Base-by-base conservation (phyloP, 371 early-diverging fungal species). In the Mucor mucedo region DNA sequence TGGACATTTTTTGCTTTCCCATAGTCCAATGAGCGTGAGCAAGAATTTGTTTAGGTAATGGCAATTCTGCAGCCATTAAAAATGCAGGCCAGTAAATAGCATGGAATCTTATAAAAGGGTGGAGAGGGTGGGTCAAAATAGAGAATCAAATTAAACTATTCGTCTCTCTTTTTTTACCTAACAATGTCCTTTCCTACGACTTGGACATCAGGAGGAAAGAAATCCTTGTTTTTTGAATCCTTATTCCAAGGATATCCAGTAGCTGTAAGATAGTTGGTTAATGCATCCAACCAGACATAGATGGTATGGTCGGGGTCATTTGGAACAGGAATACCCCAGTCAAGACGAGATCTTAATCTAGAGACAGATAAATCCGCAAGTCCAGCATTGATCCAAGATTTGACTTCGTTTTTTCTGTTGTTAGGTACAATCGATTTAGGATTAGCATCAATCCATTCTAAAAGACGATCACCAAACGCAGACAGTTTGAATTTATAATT, bases 211-310 rank as follows among this genome's bases (percentile, higher is more conserved):
- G 94, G 91, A 1, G 95, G 93, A 84, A 93, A 94, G 7, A 73
- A 84, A 47, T 71, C 66, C 28, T 70, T 70, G 11, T 61, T 45
- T 5, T 29, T 13, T 2, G 48, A 28, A 35, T 68, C 65, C 33
- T 61, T 54, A 27, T 55, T 54, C 89, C 90, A 88, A 11, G 96
- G 95, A 69, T 87, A 96, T 10, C 94, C 94, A 44, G 89, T 82
- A 0, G 90, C 92, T 0, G 97, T 96, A 28, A 95, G 73, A 70
- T 98, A 98, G 70, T 96, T 97, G 54, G 91, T 86, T 28, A 98
- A 83, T 2, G 98, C 98, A 67, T 98, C 98, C 49, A 98, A 77
- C 98, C 98, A 98, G 14, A 98, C 98, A 70, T 98, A 98, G 39
- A 98, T 88, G 8, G 93, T 91, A 62, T 98, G 98, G 7, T 85